Evolutionary conservation across 2,329 filamentous ascomycete genomes (phyloP), one percentile per base, ranked within the genome.

Genomic region (Tolypocladium pustulatum): DNA sequence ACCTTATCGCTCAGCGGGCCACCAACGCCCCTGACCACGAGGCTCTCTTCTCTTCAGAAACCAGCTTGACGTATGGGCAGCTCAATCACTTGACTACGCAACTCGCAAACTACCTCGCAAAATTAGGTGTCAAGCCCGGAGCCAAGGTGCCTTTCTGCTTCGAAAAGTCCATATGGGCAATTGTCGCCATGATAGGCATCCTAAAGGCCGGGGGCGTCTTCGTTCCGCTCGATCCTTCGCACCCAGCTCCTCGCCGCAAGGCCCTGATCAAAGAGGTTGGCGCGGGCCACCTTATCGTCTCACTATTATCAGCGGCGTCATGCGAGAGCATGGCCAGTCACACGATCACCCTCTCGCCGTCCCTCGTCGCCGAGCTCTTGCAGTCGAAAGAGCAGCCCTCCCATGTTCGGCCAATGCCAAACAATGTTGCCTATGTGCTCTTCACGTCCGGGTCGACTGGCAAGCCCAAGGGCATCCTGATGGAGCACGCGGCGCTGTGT

Each of bases 401-500:
- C 40, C 25, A 49, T 49, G 6, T 15, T 30, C 43, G 25, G 2
- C 25, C 25, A 49, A 9, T 5, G 2, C 15, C 15, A 49, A 27
- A 22, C 15, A 17, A 62, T 49, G 57, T 62, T 0, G 66, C 65
- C 0, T 70, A 66, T 37, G 57, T 68, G 0, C 56, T 70, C 20
- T 71, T 68, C 43, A 71, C 69, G 0, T 70, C 67, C 0, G 68
- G 69, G 2, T 65, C 60, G 1, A 68, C 69, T 0, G 69, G 68
- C 0, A 58, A 59, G 15, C 67, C 67, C 1, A 70, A 71, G n/a
- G 69, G 66, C 6, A 62, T 64, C 7, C 43, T 69, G 8, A 60
- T 70, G 15, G 63, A 69, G 46, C 85, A 88, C 64, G 71, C 70
- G 0, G 76, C 81, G 2, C 73, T 85, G 12, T 79, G 79, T 1